Conservation (phyloP, 305 asterid genomes). For the Fraxinus paxiana region DNA sequence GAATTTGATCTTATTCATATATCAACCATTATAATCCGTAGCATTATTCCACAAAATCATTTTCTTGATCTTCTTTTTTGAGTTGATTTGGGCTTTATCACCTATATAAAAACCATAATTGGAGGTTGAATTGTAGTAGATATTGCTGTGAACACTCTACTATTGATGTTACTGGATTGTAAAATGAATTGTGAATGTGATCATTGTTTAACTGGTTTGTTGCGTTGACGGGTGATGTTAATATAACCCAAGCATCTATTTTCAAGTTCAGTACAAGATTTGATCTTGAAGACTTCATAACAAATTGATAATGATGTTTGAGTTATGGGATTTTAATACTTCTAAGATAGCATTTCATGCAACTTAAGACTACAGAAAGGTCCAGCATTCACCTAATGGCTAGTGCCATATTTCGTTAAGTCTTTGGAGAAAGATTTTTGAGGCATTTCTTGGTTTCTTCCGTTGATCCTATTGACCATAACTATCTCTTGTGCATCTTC, state of each 20-base stretch:
- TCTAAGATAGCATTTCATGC: background rate
- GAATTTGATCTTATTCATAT: background rate
- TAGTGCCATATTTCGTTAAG: slow-evolving; percentile 1
- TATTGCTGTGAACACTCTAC: background rate
- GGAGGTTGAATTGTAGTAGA: background rate
- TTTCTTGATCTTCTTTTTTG: background rate
- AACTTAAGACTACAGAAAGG: background rate
- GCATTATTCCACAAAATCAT: background rate
- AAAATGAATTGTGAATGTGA: background rate
- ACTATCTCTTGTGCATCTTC: too few species aligned
- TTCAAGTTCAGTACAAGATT: background rate
- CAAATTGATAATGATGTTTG: background rate
- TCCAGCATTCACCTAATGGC: background rate
- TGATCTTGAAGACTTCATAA: background rate
- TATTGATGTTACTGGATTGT: background rate
- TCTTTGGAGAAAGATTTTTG: slow-evolving; percentile 7
- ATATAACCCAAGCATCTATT: background rate
- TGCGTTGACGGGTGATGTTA: background rate
- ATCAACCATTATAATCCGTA: background rate
- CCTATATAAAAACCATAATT: background rate
- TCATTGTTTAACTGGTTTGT: background rate
- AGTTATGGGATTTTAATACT: background rate
- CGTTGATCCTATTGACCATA: slow-evolving; percentile 20
- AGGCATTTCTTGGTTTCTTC: too few species aligned
- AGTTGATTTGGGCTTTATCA: background rate